These are phyloP conservation scores for Peterozyma toletana DNA, from an alignment of 805 yeast genomes.

Conservation along the genomic window DNA sequence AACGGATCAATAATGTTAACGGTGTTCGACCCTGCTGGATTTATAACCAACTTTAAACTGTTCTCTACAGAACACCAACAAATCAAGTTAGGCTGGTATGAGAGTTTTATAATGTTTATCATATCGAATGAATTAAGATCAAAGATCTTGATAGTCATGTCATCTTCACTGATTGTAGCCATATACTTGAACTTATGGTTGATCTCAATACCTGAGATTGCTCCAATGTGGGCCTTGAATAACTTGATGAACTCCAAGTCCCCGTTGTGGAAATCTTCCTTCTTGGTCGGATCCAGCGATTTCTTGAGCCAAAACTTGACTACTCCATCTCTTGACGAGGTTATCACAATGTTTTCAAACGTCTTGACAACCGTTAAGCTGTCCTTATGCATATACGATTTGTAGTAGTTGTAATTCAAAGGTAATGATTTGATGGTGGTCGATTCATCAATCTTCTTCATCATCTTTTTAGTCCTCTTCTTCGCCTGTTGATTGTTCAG, in stretches of 20 bases:
- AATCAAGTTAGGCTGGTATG: conserved; percentile 16
- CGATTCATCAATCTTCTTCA: neutral
- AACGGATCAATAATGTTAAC: conserved; percentile 16
- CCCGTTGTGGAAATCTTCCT: conserved; percentile 8
- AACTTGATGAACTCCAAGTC: conserved; percentile 24
- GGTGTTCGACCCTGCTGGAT: conserved; percentile 11
- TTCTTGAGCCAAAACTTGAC: conserved; percentile 25
- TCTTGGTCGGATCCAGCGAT: neutral
- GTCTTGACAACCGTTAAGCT: neutral
- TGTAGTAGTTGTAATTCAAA: conserved; percentile 1
- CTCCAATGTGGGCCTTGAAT: conserved; percentile 15
- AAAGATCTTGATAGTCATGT: conserved; percentile 20
- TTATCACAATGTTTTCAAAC: conserved; percentile 13
- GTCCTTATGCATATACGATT: conserved; percentile 10
- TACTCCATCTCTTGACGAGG: conserved; percentile 24
- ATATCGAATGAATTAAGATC: conserved; percentile 27
- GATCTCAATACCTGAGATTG: conserved; percentile 11
- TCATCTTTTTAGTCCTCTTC: neutral
- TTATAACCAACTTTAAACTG: conserved; percentile 9
- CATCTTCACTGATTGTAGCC: conserved; percentile 17
- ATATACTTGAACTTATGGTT: conserved; percentile 16
- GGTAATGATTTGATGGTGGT: neutral
- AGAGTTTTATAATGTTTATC: conserved; percentile 23
- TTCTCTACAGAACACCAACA: conserved; percentile 13
- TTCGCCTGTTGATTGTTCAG: neutral